phyloP scores from a whole-genome alignment of 2,329 filamentous ascomycete genomes.

The Fusarium sp. region DNA sequence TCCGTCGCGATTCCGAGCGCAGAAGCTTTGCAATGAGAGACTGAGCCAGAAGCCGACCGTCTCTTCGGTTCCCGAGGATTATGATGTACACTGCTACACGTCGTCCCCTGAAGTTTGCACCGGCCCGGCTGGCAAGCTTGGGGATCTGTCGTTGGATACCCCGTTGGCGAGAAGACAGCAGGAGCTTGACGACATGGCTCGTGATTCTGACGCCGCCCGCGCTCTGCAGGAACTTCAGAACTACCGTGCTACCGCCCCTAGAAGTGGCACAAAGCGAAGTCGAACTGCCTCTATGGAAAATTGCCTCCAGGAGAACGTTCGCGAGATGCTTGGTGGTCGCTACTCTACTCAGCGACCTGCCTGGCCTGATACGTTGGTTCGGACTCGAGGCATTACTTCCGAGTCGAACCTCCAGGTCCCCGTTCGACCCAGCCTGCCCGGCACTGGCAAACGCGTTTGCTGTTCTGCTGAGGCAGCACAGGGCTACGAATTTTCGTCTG shows the following conservation, averaged over 20 bases:
- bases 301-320: slow-evolving; percentile 74
- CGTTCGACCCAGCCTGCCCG: slow-evolving; percentile 57
- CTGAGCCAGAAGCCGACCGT: slow-evolving; percentile 64
- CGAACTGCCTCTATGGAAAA: slow-evolving; percentile 69
- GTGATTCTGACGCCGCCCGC: slow-evolving; percentile 66
- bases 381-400: slow-evolving; percentile 46
- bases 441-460: slow-evolving; percentile 73
- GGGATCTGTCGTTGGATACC: slow-evolving; percentile 62
- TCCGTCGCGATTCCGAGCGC: slow-evolving; percentile 72
- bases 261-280: slow-evolving; percentile 67
- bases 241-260: slow-evolving; percentile 54
- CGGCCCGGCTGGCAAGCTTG: slow-evolving; percentile 64
- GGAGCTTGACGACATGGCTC: slow-evolving; percentile 58
- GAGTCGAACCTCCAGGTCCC: slow-evolving; percentile 53
- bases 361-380: slow-evolving; percentile 56
- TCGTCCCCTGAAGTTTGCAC: slow-evolving; percentile 70
- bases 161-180: slow-evolving; percentile 59
- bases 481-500: slow-evolving; percentile 59
- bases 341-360: slow-evolving; percentile 45
- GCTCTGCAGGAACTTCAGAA: slow-evolving; percentile 72
- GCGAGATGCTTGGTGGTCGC: slow-evolving; percentile 65
- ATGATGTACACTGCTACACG: slow-evolving; percentile 62
- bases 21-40: slow-evolving; percentile 70
- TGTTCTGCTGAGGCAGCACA: slow-evolving; percentile 70
- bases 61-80: slow-evolving; percentile 69